These are phyloP conservation scores for Dichotomopilus funicola DNA, from an alignment of 2,329 filamentous ascomycete genomes.

Conservation along the genomic window DNA sequence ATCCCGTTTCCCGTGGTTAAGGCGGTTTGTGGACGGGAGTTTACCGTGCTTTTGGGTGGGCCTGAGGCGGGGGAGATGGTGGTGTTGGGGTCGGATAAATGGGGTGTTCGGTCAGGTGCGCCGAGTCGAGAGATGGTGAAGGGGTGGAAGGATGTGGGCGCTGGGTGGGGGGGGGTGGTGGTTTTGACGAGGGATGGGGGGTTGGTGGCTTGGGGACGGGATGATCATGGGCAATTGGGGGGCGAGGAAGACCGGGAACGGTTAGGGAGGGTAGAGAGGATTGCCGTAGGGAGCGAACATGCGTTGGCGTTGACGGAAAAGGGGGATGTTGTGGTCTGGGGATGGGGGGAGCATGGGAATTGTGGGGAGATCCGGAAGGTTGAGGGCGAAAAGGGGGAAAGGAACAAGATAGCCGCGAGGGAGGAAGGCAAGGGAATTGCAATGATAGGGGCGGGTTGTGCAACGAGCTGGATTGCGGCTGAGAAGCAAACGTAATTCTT, in stretches of 20 bases:
- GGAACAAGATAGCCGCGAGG: conserved; percentile 59
- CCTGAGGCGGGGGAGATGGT: conserved; percentile 51
- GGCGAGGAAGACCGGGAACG: conserved; percentile 37
- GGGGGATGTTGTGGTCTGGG: conserved; percentile 73
- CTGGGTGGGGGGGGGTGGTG: conserved; percentile 79
- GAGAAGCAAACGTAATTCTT: conserved; percentile 21
- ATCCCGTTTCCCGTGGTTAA: conserved; percentile 56
- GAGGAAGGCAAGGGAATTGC: conserved; percentile 47
- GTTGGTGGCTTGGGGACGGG: conserved; percentile 70
- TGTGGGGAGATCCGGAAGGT: conserved; percentile 65
- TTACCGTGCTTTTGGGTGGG: conserved; percentile 65
- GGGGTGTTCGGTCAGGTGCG: conserved; percentile 52
- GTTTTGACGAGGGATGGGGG: conserved; percentile 55
- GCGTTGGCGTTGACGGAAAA: conserved; percentile 62
- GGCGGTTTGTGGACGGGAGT: conserved; percentile 76
- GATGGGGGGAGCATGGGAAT: conserved; percentile 97
- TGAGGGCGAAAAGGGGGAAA: conserved; percentile 62
- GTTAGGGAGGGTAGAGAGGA: conserved; percentile 50
- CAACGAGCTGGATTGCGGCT: conserved; percentile 73
- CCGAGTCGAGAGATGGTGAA: conserved; percentile 42
- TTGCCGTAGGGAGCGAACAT: conserved; percentile 90
- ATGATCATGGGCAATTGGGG: conserved; percentile 77
- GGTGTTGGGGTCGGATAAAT: conserved; percentile 72
- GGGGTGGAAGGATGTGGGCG: conserved; percentile 61
- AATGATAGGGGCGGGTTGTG: conserved; percentile 75